Conservation (phyloP, 2,329 filamentous ascomycete species). For the Penicillium sp. region DNA sequence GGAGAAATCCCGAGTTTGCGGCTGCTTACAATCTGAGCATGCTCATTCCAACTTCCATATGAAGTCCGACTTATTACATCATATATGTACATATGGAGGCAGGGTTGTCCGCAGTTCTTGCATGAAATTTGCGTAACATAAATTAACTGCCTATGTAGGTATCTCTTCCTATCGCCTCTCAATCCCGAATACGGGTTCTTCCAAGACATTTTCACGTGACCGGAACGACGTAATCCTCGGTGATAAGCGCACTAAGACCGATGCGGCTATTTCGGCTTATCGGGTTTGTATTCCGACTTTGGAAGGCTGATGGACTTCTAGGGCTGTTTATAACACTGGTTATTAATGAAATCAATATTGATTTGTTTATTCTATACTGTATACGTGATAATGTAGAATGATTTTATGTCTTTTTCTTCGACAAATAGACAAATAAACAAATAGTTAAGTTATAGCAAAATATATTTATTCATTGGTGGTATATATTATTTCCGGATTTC, state of each 20-base stretch:
- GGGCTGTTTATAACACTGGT: not conserved
- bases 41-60: not conserved
- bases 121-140: not conserved
- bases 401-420: too few species aligned
- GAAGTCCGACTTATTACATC: not conserved
- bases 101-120: not conserved
- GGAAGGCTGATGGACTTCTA: not conserved
- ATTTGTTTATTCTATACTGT: too few species aligned
- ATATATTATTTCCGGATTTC: not conserved
- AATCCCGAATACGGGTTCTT: not conserved
- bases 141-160: not conserved
- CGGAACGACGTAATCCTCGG: conserved; percentile 3
- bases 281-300: not conserved
- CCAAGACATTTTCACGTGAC: not conserved
- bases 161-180: not conserved
- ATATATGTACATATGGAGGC: not conserved
- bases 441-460: not conserved
- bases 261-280: conserved; percentile 4
- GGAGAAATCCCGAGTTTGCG: conserved; percentile 1
- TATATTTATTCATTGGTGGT: not conserved
- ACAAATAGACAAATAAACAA: too few species aligned
- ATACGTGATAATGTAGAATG: too few species aligned
- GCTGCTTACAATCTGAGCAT: not conserved
- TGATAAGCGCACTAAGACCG: conserved; percentile 7
- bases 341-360: not conserved